Evolutionary conservation across 2,329 filamentous ascomycete genomes (phyloP).

Genomic region (Furcasterigmium sp.): DNA sequence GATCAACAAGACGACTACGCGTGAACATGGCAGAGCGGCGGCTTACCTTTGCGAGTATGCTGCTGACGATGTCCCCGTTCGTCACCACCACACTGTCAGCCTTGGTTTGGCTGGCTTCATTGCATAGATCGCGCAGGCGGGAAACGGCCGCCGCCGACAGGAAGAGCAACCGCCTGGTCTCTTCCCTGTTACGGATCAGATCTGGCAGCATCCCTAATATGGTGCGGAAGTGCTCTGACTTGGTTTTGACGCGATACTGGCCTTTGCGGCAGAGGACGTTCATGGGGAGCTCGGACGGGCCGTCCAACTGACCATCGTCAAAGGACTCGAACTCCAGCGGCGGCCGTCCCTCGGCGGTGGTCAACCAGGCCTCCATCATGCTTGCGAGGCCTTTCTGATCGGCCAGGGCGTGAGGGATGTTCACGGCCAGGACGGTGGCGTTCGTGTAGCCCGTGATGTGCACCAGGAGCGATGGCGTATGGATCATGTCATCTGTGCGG

Average conservation of each 20-base stretch:
- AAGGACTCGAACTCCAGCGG: slow-evolving; percentile 11
- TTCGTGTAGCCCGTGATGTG: slow-evolving; percentile 14
- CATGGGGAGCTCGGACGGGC: slow-evolving; percentile 4
- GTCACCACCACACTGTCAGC: background rate
- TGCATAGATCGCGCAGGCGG: slow-evolving; percentile 6
- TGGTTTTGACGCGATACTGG: background rate
- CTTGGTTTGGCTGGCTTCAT: slow-evolving; percentile 3
- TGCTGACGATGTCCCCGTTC: slow-evolving; percentile 6
- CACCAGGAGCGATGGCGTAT: slow-evolving; percentile 14
- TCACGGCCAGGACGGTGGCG: slow-evolving; percentile 12
- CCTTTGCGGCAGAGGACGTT: slow-evolving; percentile 9
- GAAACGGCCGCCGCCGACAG: slow-evolving; percentile 3
- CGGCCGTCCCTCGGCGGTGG: slow-evolving; percentile 9
- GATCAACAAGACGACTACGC: too few relatives aligned
- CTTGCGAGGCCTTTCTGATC: slow-evolving; percentile 15
- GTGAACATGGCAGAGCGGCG: background rate
- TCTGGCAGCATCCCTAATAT: slow-evolving; percentile 8
- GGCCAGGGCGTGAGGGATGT: slow-evolving; percentile 14
- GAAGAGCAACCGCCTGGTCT: slow-evolving; percentile 3
- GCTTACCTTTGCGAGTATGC: slow-evolving; percentile 1
- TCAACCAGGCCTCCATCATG: slow-evolving; percentile 14
- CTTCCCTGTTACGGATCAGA: slow-evolving; percentile 5
- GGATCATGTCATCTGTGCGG: slow-evolving; percentile 8
- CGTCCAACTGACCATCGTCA: slow-evolving; percentile 5
- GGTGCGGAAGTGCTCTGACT: background rate